phyloP scores from a whole-genome alignment of 495 filamentous ascomycete genomes.

The Cercophora sp. region DNA sequence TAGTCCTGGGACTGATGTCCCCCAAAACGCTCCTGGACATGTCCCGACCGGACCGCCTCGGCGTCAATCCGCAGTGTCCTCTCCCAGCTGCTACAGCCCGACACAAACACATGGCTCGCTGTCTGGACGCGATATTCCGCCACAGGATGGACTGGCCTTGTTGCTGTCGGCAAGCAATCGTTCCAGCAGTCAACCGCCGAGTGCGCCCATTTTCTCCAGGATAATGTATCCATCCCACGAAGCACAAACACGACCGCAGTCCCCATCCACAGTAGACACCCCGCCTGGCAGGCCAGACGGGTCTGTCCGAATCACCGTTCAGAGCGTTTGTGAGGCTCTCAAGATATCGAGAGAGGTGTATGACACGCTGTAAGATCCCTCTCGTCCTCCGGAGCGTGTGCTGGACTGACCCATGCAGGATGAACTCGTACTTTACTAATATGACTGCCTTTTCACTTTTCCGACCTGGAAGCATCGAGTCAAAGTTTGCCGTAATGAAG shows the following conservation, averaged over 20 bases:
- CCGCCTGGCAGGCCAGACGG: background rate
- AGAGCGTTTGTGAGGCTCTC: constrained; percentile 11
- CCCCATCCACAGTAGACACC: constrained; percentile 14
- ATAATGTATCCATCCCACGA: constrained; percentile 26
- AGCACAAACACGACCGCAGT: constrained; percentile 15
- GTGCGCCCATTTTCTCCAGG: constrained; percentile 16
- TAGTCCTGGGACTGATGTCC: background rate
- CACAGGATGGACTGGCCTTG: background rate
- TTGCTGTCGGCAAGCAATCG: background rate
- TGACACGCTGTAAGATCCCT: constrained; percentile 9
- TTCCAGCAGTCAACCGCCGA: background rate
- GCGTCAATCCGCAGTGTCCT: constrained; percentile 3
- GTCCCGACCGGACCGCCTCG: background rate
- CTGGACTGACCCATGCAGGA: constrained; percentile 12
- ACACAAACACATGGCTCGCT: too few relatives aligned
- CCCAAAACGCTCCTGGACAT: constrained; percentile 1
- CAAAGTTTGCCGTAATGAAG: constrained; percentile 24
- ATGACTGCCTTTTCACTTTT: constrained; percentile 30
- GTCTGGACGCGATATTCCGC: too few relatives aligned
- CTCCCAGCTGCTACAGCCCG: background rate
- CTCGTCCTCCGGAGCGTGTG: background rate
- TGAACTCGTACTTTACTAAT: constrained; percentile 27
- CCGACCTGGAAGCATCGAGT: constrained; percentile 19
- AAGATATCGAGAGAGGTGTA: constrained; percentile 11
- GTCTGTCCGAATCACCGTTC: background rate